phyloP scores from a whole-genome alignment of 768 basidiomycete genomes.

The Paxillus ammoniavirescens region DNA sequence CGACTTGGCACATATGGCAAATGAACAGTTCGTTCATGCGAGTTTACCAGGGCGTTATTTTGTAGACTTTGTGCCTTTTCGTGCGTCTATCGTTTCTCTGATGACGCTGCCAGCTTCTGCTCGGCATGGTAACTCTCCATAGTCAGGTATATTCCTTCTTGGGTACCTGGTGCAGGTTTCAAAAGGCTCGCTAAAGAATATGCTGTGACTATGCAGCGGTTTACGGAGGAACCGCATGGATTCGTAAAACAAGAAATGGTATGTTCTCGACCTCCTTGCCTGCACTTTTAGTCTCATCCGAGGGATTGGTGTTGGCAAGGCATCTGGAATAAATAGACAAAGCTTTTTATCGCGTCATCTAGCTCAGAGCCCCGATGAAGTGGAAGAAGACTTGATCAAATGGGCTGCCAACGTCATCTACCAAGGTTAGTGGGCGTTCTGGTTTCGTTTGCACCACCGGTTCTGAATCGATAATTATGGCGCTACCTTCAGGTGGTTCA shows the following conservation, averaged over 20 bases:
- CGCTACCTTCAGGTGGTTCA: conserved; percentile 37
- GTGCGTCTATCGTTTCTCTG: conserved; percentile 1
- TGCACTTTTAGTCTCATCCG: neutral
- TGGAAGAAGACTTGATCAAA: conserved; percentile 2
- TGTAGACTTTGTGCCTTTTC: conserved; percentile 9
- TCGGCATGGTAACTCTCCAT: neutral
- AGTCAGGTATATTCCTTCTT: conserved; percentile 25
- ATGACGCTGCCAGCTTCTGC: no score
- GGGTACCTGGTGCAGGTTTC: conserved; percentile 34
- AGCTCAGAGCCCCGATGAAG: neutral
- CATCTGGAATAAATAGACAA: neutral
- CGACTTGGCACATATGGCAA: conserved; percentile 20
- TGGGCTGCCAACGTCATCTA: conserved; percentile 1
- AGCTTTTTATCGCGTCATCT: neutral
- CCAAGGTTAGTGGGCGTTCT: neutral
- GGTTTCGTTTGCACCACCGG: no score
- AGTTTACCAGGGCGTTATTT: neutral
- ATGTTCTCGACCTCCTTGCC: conserved; percentile 1
- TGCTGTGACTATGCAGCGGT: conserved; percentile 29
- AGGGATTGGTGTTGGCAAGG: conserved; percentile 9
- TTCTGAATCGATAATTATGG: neutral
- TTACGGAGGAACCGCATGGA: conserved; percentile 44
- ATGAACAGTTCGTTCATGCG: conserved; percentile 10
- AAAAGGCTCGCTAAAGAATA: conserved; percentile 25
- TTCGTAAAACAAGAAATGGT: conserved; percentile 47